Evolutionary conservation across 176 grass and related monocot genomes (phyloP).

Genomic region (Cenchrus purpureus): DNA sequence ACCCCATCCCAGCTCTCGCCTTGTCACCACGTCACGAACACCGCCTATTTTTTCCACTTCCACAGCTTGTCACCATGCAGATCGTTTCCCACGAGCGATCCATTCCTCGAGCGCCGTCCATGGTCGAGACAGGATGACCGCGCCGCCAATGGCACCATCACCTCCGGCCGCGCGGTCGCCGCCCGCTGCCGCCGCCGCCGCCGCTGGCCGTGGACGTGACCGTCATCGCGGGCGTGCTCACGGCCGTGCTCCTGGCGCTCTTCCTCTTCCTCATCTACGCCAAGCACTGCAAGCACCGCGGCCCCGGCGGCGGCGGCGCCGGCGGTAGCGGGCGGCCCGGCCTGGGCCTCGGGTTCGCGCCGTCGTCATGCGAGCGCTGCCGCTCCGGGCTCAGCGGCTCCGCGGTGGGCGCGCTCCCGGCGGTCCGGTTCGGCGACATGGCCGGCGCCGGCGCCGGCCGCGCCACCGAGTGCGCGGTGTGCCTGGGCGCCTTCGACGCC

Average conservation of each 20-base stretch:
- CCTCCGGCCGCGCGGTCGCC: not conserved
- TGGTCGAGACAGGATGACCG: constrained; percentile 35
- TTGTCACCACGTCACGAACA: not conserved
- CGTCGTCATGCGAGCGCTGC: constrained; percentile 34
- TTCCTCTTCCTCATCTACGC: constrained; percentile 60
- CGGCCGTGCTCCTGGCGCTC: constrained; percentile 32
- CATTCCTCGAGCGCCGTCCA: not conserved
- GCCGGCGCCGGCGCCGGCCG: not conserved
- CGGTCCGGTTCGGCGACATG: constrained; percentile 31
- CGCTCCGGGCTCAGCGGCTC: constrained; percentile 34
- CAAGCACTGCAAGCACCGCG: constrained; percentile 43
- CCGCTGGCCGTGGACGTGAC: constrained; percentile 15
- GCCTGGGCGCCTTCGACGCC: constrained; percentile 43
- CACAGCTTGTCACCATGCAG: not conserved
- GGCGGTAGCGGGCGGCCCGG: too few relatives aligned
- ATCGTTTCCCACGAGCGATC: not conserved
- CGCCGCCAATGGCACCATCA: not conserved
- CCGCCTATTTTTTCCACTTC: not conserved
- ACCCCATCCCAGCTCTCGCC: not conserved
- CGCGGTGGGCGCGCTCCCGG: constrained; percentile 34
- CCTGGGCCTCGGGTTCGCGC: constrained; percentile 25
- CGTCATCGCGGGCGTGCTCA: constrained; percentile 37
- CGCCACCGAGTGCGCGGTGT: constrained; percentile 53
- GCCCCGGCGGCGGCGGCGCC: too few relatives aligned
- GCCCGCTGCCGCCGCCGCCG: not conserved